phyloP scores from a whole-genome alignment of 2,329 filamentous ascomycete species.

The Talaromyces sp. region DNA sequence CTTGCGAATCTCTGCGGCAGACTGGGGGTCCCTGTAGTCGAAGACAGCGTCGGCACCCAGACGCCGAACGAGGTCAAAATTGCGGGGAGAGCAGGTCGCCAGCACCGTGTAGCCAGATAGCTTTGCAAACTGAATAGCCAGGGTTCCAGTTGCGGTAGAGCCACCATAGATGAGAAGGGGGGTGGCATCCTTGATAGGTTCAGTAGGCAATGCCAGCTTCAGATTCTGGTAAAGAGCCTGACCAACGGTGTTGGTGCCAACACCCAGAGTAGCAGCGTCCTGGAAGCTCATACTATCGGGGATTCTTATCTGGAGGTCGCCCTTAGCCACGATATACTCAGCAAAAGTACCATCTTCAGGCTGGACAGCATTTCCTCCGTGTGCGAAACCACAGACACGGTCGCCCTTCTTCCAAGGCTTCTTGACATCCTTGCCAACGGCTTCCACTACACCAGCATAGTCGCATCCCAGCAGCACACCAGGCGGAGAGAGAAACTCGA shows the following conservation, averaged over 20 bases:
- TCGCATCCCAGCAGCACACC: slow-evolving; percentile 45
- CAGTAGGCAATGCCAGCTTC: slow-evolving; percentile 21
- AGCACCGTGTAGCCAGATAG: slow-evolving; percentile 27
- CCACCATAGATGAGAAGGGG: slow-evolving; percentile 37
- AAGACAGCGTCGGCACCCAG: slow-evolving; percentile 32
- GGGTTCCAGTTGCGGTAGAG: slow-evolving; percentile 31
- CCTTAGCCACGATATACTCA: slow-evolving; percentile 49
- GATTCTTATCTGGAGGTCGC: slow-evolving; percentile 43
- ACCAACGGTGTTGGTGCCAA: slow-evolving; percentile 48
- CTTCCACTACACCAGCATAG: slow-evolving; percentile 49
- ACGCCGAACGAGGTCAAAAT: slow-evolving; percentile 27
- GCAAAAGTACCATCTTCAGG: slow-evolving; percentile 50
- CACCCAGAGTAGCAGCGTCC: slow-evolving; percentile 40
- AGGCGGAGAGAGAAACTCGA: slow-evolving; percentile 33
- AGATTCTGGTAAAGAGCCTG: slow-evolving; percentile 35
- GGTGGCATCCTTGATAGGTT: slow-evolving; percentile 18
- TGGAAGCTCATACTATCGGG: slow-evolving; percentile 42
- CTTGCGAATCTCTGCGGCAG: no score
- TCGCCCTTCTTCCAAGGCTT: slow-evolving; percentile 47
- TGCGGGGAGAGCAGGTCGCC: slow-evolving; percentile 29
- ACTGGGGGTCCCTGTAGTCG: slow-evolving; percentile 30
- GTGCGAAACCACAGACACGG: slow-evolving; percentile 46
- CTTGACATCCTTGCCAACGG: slow-evolving; percentile 45
- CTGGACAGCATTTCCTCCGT: slow-evolving; percentile 38
- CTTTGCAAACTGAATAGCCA: slow-evolving; percentile 38